Evolutionary conservation across 768 basidiomycete species (phyloP), one percentile per base, ranked within the genome.

Genomic region (Lactarius indigo): DNA sequence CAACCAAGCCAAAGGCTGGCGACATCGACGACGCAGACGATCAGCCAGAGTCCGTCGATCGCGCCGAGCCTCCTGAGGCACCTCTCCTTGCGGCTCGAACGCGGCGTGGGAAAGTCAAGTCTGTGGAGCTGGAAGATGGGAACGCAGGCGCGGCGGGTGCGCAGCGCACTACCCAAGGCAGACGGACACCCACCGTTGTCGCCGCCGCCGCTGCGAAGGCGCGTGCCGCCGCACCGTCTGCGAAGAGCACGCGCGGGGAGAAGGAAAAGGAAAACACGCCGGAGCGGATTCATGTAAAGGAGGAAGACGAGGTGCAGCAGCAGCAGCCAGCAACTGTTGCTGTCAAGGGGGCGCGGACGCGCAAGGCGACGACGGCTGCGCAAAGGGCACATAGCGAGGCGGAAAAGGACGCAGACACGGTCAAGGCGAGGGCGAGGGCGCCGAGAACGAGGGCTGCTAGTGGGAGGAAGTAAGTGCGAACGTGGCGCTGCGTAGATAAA

Each of bases 221-320:
- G 13, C 67, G 67, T 31, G 62, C 55, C 23, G 47, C 57, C 20
- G 58, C 69, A 13, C 26, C 71, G 23, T 35, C 47, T 1, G 65
- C n/a, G 41, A 68, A 57, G 60, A 60, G 23, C 23, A 54, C 30
- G 12, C 52, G 41, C 5, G 37, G 37, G 18, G 33, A 54, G 8
- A 69, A 33, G 39, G 73, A 74, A 59, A 78, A 78, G 70, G 77
- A 77, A 72, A 78, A 78, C 70, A 78, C 77, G 17, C 77, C 76
- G 7, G 76, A 76, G 61, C 41, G 15, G 8, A 5, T 26, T 10
- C n/a, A 30, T 5, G 63, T 59, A 23, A 60, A 70, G 62, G 63
- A 69, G 31, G 68, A 65, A 15, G 72, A 71, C 18, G 66, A 68
- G 18, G 56, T 69, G 28, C 65, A 57, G 30, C 62, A 61, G n/a